Evolutionary conservation across 176 grass and related monocot genomes (phyloP).

Genomic region (Oryza australiensis): DNA sequence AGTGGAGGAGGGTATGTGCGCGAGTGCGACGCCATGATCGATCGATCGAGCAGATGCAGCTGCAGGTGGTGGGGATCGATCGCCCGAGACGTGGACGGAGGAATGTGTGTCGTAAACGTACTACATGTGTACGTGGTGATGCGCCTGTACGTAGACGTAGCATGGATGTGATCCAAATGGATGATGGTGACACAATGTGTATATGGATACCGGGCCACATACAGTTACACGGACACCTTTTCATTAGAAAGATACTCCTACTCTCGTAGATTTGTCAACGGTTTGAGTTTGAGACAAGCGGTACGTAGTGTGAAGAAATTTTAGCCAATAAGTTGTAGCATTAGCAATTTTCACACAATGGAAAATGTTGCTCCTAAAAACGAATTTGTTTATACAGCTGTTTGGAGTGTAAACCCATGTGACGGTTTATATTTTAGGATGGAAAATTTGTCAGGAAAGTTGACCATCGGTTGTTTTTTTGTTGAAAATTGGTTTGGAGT

Average conservation of each 20-base stretch:
- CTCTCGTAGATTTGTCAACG: too few relatives aligned
- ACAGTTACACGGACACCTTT: background rate
- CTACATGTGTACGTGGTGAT: constrained; percentile 7
- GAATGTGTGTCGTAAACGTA: constrained; percentile 1
- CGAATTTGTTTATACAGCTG: too few relatives aligned
- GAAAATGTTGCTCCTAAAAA: too few relatives aligned
- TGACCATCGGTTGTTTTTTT: too few relatives aligned
- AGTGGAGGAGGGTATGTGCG: constrained; percentile 20
- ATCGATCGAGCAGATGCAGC: background rate
- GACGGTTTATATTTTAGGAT: too few relatives aligned
- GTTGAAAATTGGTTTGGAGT: too few relatives aligned
- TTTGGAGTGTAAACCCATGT: too few relatives aligned
- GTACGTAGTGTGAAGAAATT: too few relatives aligned
- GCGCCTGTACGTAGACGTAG: constrained; percentile 24
- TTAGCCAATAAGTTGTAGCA: too few relatives aligned
- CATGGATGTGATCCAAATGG: constrained; percentile 20
- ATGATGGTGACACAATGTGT: background rate
- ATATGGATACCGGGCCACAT: background rate
- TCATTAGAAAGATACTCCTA: background rate
- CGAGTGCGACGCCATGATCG: background rate
- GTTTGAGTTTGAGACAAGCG: background rate
- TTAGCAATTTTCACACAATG: too few relatives aligned
- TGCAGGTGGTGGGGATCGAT: constrained; percentile 32
- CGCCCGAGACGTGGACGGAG: constrained; percentile 26
- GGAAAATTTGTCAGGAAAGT: too few relatives aligned